Base-by-base conservation (phyloP, 768 basidiomycete species). In the Gyrodon lividus region DNA sequence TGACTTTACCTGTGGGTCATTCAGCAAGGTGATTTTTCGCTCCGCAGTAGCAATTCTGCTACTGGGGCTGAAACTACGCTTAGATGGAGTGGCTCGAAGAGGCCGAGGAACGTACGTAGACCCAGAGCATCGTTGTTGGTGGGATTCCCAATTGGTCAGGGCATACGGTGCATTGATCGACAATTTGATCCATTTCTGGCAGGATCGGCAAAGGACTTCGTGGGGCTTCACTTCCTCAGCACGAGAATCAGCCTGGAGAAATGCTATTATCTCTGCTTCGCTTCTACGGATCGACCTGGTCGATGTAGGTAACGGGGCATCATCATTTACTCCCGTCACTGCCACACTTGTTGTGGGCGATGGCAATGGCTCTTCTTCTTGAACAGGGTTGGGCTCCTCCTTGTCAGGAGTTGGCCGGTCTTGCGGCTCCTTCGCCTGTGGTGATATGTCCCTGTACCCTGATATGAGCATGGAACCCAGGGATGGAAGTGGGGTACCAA, bases 121-220 rank as follows among this genome's bases (percentile, higher is more conserved):
- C 50, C 73, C 72, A 26, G 67, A 63, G 61, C 87, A 87, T 16
- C 67, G 69, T 24, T 61, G 58, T 50, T 74, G 72, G 58, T 88
- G 88, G 7, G 45, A 44, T 12, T 70, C 72, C 87, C 87, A 89
- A 54, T 82, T 79, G 31, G 52, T 37, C 39, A 77, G 51, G 24
- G 62, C 58, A 63, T 86, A 89, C 2, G 67, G 59, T 6, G 61
- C 59, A 1, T 8, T 30, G 14, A 63, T 59, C 23, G 77, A 72
- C 23, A 88, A 71, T 43, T 69, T 74, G 50, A 89, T 74, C 85
- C 86, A 87, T 52, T 75, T 81, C 48, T 79, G 68, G 62, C 88
- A 90, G 33, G 71, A 73, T 56, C 75, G 76, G 63, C 88, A 90
- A 44, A 78, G 68, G 16, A 80, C 80, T 48, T 75, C 73, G 45